A percentile compares a stretch with the other conserved stretches of the same genome.
Evolutionary conservation across 2,329 filamentous ascomycete genomes (phyloP).

Genomic region (Aspergillus unguis): DNA sequence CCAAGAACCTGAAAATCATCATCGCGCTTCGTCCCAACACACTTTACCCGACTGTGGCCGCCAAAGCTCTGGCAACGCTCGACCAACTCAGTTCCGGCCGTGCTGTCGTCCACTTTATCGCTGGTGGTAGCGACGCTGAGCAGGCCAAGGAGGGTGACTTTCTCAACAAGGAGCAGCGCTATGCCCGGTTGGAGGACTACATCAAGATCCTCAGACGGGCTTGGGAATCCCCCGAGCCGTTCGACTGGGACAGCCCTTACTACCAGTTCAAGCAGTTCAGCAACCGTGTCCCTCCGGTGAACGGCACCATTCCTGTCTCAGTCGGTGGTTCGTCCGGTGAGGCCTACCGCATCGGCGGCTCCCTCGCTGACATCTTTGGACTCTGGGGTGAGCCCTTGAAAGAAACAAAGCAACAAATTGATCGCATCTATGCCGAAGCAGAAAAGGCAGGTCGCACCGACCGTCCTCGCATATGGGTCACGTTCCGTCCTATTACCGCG

Average conservation of each 20-base stretch:
- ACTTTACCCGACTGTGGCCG: slow-evolving; percentile 60
- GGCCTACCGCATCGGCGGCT: slow-evolving; percentile 58
- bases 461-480: slow-evolving; percentile 61
- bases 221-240: slow-evolving; percentile 56
- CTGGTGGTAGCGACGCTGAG: slow-evolving; percentile 59
- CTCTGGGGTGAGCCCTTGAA: slow-evolving; percentile 63
- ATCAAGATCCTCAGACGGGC: slow-evolving; percentile 59
- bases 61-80: slow-evolving; percentile 60
- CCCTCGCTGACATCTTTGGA: slow-evolving; percentile 60
- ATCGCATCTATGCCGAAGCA: slow-evolving; percentile 58
- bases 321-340: slow-evolving; percentile 59
- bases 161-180: slow-evolving; percentile 56
- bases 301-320: slow-evolving; percentile 56
- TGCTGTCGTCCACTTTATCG: slow-evolving; percentile 62
- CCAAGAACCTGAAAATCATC: slow-evolving; percentile 60
- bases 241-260: slow-evolving; percentile 61
- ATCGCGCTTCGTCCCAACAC: slow-evolving; percentile 62
- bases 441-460: slow-evolving; percentile 56
- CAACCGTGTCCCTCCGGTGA: slow-evolving; percentile 53
- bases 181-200: slow-evolving; percentile 59
- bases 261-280: slow-evolving; percentile 59
- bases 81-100: slow-evolving; percentile 58
- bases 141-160: slow-evolving; percentile 61
- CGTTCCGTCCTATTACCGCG: slow-evolving; percentile 59
- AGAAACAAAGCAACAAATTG: slow-evolving; percentile 62